Percentiles rank a stretch among this genome's conserved stretches.
Conservation (phyloP, 2,329 filamentous ascomycete species). For the Cladosporium cucumerinum region DNA sequence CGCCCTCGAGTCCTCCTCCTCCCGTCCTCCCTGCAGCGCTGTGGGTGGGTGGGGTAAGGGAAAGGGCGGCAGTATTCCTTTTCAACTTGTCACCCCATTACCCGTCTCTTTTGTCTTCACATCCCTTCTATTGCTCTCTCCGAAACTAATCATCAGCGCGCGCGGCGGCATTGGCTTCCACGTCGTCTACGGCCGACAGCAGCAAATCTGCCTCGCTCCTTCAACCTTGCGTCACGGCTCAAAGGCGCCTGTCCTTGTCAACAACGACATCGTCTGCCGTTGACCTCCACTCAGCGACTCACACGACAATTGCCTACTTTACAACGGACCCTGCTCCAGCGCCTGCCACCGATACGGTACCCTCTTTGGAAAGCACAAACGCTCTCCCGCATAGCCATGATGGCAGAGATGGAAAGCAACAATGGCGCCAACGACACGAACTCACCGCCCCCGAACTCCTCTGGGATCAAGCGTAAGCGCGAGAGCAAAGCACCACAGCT, state of each 20-base stretch:
- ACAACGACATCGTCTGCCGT: conserved; percentile 9
- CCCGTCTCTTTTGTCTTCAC: background rate
- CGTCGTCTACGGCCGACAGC: background rate
- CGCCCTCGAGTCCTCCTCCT: background rate
- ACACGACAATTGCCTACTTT: background rate
- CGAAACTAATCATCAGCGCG: background rate
- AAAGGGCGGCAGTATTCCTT: background rate
- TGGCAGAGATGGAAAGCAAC: conserved; percentile 30
- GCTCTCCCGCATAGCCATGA: background rate
- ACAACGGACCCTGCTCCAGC: background rate
- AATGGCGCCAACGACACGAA: conserved; percentile 18
- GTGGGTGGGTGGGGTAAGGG: background rate
- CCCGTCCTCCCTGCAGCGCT: background rate
- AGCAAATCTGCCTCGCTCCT: conserved; percentile 12
- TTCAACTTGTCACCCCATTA: background rate
- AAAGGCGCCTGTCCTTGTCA: conserved; percentile 10
- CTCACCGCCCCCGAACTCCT: conserved; percentile 3
- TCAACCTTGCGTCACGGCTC: background rate
- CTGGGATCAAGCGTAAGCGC: conserved; percentile 56
- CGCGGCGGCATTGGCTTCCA: background rate
- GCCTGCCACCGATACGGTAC: background rate
- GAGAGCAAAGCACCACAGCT: conserved; percentile 35
- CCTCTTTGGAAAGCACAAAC: background rate
- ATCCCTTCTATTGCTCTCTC: background rate
- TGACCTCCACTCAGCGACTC: background rate